Base-by-base conservation (phyloP, 805 yeast genomes). In the Metschnikowia sp. region DNA sequence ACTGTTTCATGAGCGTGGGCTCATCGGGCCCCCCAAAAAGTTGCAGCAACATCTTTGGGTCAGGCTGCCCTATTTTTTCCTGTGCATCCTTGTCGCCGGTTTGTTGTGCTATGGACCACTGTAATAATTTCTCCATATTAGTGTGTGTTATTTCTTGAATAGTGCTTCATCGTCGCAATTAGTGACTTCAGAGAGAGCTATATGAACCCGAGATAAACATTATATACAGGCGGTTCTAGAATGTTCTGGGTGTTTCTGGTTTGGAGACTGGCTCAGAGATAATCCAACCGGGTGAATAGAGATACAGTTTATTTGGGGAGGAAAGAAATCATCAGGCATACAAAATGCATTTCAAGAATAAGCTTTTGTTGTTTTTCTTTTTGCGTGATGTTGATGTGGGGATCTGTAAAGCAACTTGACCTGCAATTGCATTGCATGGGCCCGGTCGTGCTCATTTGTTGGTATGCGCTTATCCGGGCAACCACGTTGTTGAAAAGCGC, bases 61-160 rank as follows among this genome's bases (percentile, higher is more conserved):
- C 96, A 15, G 90, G 89, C 9, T 75, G 70, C 1, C 91, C 90
- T 4, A 79, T 79, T 51, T 74, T 78, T 3, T 69, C 77, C 43
- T 76, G 76, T 1, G 89, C 86, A 44, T 81, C 88, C 47, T 84
- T 76, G 56, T 87, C 92, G 10, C 83, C 84, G 8, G 84, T 76
- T 49, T 89, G 77, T 62, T 86, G 81, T 36, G 91, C 86, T 41
- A 88, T 76, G 5, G 97, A 90, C 99, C 99, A 92, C 57, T 90
- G 88, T 53, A 92, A 67, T 51, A 92, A 67, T 66, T 91, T 91
- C 51, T 92, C 97, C 98, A 92, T 92, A 3, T 33, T 13, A 12
- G n/a, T 13, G 36, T 32, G 7, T 10, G 12, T 6, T 22, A 4
- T 13, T 36, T 36, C 36, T 36, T 40, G 35, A 10, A 32, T 22